Evolutionary conservation across 305 asterid species (phyloP).

Genomic region (Fraxinus velutina): DNA sequence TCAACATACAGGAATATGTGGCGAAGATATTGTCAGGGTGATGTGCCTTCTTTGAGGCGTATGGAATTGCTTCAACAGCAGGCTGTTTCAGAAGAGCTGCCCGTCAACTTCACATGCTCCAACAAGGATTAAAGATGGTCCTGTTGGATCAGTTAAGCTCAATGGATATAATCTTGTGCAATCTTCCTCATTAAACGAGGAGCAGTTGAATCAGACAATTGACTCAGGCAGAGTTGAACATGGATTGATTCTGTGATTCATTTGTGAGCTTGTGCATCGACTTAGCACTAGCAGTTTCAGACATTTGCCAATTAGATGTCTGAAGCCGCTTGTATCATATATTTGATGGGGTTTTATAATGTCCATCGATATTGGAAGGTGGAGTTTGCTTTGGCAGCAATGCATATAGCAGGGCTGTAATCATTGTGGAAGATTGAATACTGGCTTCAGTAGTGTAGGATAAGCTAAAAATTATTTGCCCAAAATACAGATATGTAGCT

Average conservation of each 20-base stretch:
- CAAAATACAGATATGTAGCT: slow-evolving; percentile 27
- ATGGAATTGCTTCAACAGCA: slow-evolving; percentile 42
- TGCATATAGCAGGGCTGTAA: slow-evolving; percentile 26
- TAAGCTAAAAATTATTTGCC: slow-evolving; percentile 29
- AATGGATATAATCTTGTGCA: slow-evolving; percentile 50
- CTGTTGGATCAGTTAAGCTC: slow-evolving; percentile 34
- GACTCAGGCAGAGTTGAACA: slow-evolving; percentile 15
- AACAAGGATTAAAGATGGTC: slow-evolving; percentile 23
- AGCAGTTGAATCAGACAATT: slow-evolving; percentile 25
- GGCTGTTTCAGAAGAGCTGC: slow-evolving; percentile 34
- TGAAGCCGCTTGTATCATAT: slow-evolving; percentile 46
- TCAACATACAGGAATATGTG: slow-evolving; percentile 72
- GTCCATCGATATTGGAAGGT: slow-evolving; percentile 16
- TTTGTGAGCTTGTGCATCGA: background rate
- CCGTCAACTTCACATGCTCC: slow-evolving; percentile 31
- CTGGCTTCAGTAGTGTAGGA: slow-evolving; percentile 25
- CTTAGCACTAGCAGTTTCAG: slow-evolving; percentile 18
- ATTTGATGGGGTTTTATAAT: slow-evolving; percentile 30
- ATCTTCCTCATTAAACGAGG: slow-evolving; percentile 34
- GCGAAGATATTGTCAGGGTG: slow-evolving; percentile 75
- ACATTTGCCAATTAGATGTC: slow-evolving; percentile 18
- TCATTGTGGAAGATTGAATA: slow-evolving; percentile 25
- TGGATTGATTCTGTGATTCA: background rate
- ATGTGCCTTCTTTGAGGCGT: slow-evolving; percentile 71
- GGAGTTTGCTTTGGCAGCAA: slow-evolving; percentile 30